Percentiles rank a stretch among this genome's conserved stretches.
Evolutionary conservation across 129 eudicot genomes (phyloP).

Genomic region (Centella asiatica): DNA sequence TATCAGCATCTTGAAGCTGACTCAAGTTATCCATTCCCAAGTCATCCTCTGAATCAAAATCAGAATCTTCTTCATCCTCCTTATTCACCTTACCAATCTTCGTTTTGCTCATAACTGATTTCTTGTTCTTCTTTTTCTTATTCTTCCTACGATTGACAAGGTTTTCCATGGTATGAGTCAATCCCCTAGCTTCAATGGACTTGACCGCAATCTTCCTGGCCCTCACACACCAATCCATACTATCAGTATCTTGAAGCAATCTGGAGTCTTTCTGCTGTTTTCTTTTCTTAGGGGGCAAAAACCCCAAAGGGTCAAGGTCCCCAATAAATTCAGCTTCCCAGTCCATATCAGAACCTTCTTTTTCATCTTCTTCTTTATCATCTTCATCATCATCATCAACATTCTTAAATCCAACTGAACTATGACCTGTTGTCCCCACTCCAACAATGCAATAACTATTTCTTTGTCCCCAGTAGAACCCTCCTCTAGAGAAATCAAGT

Average conservation of each 20-base stretch:
- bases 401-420: constrained; percentile 25
- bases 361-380: constrained; percentile 7
- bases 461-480: background rate
- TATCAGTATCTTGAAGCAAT: constrained; percentile 40
- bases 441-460: constrained; percentile 12
- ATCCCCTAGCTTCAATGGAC: constrained; percentile 80
- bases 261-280: constrained; percentile 40
- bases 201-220: constrained; percentile 79
- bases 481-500: background rate
- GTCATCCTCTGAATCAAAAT: constrained; percentile 29
- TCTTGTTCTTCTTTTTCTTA: constrained; percentile 41
- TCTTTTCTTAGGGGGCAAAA: constrained; percentile 36
- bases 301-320: constrained; percentile 29
- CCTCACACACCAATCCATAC: constrained; percentile 85
- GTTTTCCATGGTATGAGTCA: constrained; percentile 43
- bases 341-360: constrained; percentile 19
- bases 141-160: constrained; percentile 40
- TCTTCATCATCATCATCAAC: constrained; percentile 38
- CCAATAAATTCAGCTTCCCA: constrained; percentile 87
- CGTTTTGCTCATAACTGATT: constrained; percentile 16
- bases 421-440: constrained; percentile 22
- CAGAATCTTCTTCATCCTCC: constrained; percentile 17
- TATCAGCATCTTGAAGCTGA: constrained; percentile 21
- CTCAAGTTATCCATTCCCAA: constrained; percentile 25
- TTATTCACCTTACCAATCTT: constrained; percentile 17